phyloP scores from a whole-genome alignment of 371 early-diverging fungal species.

The Apophysomyces trapeziformis region DNA sequence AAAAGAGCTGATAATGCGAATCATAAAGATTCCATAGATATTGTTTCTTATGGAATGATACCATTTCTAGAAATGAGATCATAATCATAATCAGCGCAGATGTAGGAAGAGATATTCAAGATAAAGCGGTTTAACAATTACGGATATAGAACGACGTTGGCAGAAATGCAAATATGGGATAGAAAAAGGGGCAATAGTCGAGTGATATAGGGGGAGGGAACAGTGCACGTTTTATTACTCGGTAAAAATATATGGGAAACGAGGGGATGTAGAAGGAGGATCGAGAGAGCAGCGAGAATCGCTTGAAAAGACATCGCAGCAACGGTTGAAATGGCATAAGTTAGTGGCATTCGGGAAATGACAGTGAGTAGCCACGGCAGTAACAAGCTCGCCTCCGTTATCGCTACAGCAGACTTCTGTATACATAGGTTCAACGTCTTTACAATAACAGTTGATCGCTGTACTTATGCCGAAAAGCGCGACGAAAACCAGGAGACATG shows the following conservation, averaged over 20 bases:
- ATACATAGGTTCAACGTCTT: constrained; percentile 14
- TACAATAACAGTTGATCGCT: constrained; percentile 27
- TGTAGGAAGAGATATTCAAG: no score
- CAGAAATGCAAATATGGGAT: no score
- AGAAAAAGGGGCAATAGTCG: no score
- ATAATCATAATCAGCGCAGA: no score
- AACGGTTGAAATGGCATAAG: constrained; percentile 26
- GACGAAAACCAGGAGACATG: not conserved
- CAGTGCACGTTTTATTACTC: not conserved
- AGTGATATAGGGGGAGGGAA: no score
- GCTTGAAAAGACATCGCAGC: constrained; percentile 27
- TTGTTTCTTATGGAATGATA: no score
- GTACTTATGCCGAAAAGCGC: not conserved
- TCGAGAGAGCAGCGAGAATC: constrained; percentile 18
- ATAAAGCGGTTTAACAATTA: no score
- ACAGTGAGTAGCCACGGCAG: constrained; percentile 19
- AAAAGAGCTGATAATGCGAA: no score
- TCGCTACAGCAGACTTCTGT: constrained; percentile 27
- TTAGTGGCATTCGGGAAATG: constrained; percentile 17
- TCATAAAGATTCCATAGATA: no score
- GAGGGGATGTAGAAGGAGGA: constrained; percentile 3
- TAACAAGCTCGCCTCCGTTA: constrained; percentile 18
- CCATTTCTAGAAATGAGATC: no score
- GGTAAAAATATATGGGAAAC: not conserved
- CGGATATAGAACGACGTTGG: no score